Evolutionary conservation across 2,329 filamentous ascomycete species (phyloP).

Genomic region (Ophiostoma populinum): DNA sequence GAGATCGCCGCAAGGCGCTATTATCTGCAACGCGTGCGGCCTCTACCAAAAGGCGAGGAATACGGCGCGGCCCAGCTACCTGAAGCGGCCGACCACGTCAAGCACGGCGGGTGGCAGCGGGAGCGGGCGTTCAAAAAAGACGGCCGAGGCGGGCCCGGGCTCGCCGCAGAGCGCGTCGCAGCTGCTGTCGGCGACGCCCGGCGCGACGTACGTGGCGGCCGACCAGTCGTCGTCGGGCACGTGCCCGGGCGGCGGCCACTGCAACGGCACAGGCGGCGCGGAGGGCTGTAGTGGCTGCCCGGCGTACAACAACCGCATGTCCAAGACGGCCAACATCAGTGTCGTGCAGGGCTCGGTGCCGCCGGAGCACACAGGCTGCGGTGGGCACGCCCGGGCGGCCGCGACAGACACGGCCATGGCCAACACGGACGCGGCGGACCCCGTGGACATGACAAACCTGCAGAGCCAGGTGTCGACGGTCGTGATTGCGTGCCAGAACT

Average conservation of each 20-base stretch:
- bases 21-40: constrained; percentile 95
- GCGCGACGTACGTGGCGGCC: constrained; percentile 58
- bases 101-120: constrained; percentile 19
- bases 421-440: constrained; percentile 20
- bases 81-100: constrained; percentile 56
- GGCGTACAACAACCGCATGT: constrained; percentile 90
- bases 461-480: constrained; percentile 37
- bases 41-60: constrained; percentile 90
- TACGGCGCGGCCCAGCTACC: constrained; percentile 71
- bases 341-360: constrained; percentile 24
- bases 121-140: constrained; percentile 20
- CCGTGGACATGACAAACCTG: constrained; percentile 32
- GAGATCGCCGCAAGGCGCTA: constrained; percentile 78
- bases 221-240: constrained; percentile 66
- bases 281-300: constrained; percentile 92
- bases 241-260: constrained; percentile 84
- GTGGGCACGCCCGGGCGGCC: not conserved
- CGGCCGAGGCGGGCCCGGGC: constrained; percentile 21
- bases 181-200: constrained; percentile 22
- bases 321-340: constrained; percentile 64
- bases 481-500: constrained; percentile 91
- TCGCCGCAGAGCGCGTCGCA: constrained; percentile 24
- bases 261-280: constrained; percentile 90
- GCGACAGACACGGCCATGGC: not conserved
- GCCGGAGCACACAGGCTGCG: not conserved